Evolutionary conservation across 2,329 filamentous ascomycete species (phyloP), one percentile per base, ranked within the genome.

Genomic region (Eutypella sp.): DNA sequence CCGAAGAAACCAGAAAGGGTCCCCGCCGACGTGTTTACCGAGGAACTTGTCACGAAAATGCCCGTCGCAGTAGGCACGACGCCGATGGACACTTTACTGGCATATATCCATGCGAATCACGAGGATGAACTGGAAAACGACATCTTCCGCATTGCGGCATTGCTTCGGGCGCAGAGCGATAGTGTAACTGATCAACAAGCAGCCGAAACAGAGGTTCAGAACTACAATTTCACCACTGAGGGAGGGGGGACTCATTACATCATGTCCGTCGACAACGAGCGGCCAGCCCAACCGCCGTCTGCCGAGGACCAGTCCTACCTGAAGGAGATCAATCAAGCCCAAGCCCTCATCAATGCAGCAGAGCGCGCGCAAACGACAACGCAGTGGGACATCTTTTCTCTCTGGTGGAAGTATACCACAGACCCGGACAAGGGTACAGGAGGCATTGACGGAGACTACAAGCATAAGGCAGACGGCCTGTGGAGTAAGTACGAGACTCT

Each of bases 371-470:
- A 55, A 4, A 38, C 44, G n/a, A 54, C 60, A 25, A 43, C 55
- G 15, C 61, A 58, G 24, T 72, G 69, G 69, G 58, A 68, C 10
- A 53, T 72, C 52, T 72, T 72, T 45, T 57, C 67, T 0, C n/a
- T 51, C 2, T 73, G 68, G 68, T 73, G 68, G 68, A 63, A 66
- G 41, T 69, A 59, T 33, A 51, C 64, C 2, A 59, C 45, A 38
- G 57, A 61, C 34, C 42, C 50, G 8, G 44, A 27, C 31, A 57
- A 56, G 40, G 42, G 33, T 18, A 25, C 18, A 9, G 46, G 15
- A 19, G 36, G 11, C n/a, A n/a, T n/a, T n/a, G n/a, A n/a, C n/a
- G 42, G 44, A 23, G 31, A 56, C 53, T 38, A 44, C 40, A 13
- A 29, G 18, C 9, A 44, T 13, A n/a, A 24, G 16, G 38, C 34